Evolutionary conservation across 768 basidiomycete genomes (phyloP), one percentile per base, ranked within the genome.

Genomic region (Psilocybe cyanescens): DNA sequence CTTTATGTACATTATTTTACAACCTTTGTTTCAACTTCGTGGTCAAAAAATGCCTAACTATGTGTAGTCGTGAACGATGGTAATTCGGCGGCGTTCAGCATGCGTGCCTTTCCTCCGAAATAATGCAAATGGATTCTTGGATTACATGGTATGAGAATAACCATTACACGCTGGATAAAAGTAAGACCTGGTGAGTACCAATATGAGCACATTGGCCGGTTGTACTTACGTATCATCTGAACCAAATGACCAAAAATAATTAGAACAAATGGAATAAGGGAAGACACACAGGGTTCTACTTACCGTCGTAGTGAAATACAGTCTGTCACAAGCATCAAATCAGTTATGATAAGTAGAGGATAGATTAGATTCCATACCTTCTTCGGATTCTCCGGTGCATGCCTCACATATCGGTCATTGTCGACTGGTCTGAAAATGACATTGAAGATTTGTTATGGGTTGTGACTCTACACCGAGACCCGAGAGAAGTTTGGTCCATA

Each of bases 361-460:
- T 24, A 55, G 41, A 19, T 24, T 24, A 50, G 30, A 31, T 31
- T 17, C 70, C 82, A 16, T 63, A 90, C 92, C 86, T 93, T 91
- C 85, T 94, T 94, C 14, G 92, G 92, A 75, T 92, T 91, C 46
- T 90, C 86, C 4, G 93, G 93, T 7, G 92, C 93, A 58, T 79
- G 83, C 46, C 79, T 76, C 44, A 95, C 89, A 67, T 93, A 95
- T 60, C 90, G 81, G 71, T 94, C 92, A 70, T 96, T 95, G 68
- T 92, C 94, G 44, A 83, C 76, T 1, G 93, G 93, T 55, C 92
- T 94, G 48, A 12, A 28, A 29, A 17, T 48, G 55, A n/a, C 16
- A 60, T 49, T 65, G 55, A 55, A 56, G 37, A 61, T 62, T 44
- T 2, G 24, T 24, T 24, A 24, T 24, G 24, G 24, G 24, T 24